Evolutionary conservation across 176 grass and related monocot species (phyloP), one percentile per base, ranked within the genome.

Genomic region (Microstegium vimineum): DNA sequence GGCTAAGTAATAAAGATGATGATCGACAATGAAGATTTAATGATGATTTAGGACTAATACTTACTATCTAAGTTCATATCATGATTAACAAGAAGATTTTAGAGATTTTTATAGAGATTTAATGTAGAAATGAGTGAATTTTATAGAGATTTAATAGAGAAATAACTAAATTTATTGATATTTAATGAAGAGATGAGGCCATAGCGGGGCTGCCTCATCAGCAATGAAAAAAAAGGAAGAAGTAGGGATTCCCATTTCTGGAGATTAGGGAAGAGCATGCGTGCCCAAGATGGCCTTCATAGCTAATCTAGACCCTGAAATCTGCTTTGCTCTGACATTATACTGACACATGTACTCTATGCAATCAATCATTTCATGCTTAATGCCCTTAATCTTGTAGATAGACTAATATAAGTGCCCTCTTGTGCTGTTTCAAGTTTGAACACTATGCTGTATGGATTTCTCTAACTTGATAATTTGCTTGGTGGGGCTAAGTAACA

Each of bases 271-370:
- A 71, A 78, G 83, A 61, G 88, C 83, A 67, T 90, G 88, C 73
- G 35, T 75, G 68, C 36, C 65, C 45, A 86, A 66, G 36, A 86
- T 83, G 84, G 67, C 68, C 84, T 90, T 83, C 83, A 83, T 86
- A 79, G 78, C 74, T 90, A 90, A 86, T 86, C 67, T 86, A 83
- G 25, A 79, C 25, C 25, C 68, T 75, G 84, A 74, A 83, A 74
- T 62, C 31, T 86, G 83, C 83, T 81, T 82, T 78, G 28, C 35
- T 23, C 83, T 73, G 73, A 10, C 28, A 57, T 74, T 86, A 73
- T 45, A 57, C 66, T 86, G 35, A 23, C 57, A 77, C 25, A 20
- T 33, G 18, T 83, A 78, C 67, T 90, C 60, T 90, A 79, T 82
- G 73, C 67, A 62, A 15, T 52, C 83, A 83, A 83, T 90, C 84